Evolutionary conservation across 2,329 filamentous ascomycete genomes (phyloP), one percentile per base, ranked within the genome.

Genomic region (Periconia sp.): DNA sequence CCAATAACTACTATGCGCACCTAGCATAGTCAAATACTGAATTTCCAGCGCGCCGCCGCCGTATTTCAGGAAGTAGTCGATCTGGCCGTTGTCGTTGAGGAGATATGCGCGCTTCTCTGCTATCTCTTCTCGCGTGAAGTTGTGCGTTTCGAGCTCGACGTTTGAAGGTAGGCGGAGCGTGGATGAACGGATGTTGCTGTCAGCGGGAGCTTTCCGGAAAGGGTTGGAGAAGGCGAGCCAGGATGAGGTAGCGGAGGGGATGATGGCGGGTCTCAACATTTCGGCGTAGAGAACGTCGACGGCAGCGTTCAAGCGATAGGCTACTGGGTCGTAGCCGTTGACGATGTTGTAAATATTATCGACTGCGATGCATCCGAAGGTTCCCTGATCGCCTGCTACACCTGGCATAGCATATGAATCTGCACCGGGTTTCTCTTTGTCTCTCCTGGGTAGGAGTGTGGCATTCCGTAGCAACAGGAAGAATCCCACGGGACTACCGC

Each of bases 321-420:
- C 89, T 43, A 99, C 95, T 2, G 94, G 84, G 50, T 87, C 84
- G 47, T 85, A 86, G 23, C 82, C 81, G 54, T 87, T 84, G 64
- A 97, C 82, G 51, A 99, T 82, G 61, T 99, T 99, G 77, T 97
- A 99, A 43, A 99, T 81, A 66, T 97, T 99, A 72, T 97, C 90
- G 1, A 97, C 87, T 1, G 92, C 89, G 19, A 97, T 76, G 67
- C 94, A 97, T 13, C 94, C 94, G 66, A 95, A 96, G 5, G 78
- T 82, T 21, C 89, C 91, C 13, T 79, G 79, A 28, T 90, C 82
- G n/a, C 88, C 88, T n/a, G 86, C 87, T 22, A 97, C 81, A 5
- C 78, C 76, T 4, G 66, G 65, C 2, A 65, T 64, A 18, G 70
- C 68, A 36, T 71, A 69, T 13, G 79, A 80, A 48, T 92, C 84